Evolutionary conservation across 2,329 filamentous ascomycete genomes (phyloP).

Genomic region (Fusarium guadeloupense): DNA sequence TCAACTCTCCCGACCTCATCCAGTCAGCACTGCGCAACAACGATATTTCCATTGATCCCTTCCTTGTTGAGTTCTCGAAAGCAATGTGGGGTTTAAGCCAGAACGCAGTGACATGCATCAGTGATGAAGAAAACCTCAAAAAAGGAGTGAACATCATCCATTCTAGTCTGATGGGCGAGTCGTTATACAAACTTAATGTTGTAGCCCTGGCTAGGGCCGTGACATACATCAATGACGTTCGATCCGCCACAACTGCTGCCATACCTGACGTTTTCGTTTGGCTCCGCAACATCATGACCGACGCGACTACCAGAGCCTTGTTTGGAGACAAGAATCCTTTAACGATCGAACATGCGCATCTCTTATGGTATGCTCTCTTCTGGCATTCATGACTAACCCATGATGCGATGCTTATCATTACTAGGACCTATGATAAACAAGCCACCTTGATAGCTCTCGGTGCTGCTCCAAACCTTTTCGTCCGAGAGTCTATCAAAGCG

Average conservation of each 20-base stretch:
- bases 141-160: slow-evolving; percentile 13
- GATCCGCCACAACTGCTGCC: not conserved
- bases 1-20: slow-evolving; percentile 52
- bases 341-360: slow-evolving; percentile 41
- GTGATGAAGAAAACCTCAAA: not conserved
- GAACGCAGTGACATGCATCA: not conserved
- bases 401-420: not conserved
- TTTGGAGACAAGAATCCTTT: slow-evolving; percentile 56
- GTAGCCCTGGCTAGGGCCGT: not conserved
- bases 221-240: slow-evolving; percentile 4
- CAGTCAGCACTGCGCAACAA: slow-evolving; percentile 51
- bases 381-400: too few relatives aligned
- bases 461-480: not conserved
- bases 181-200: slow-evolving; percentile 14
- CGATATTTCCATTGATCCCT: slow-evolving; percentile 53
- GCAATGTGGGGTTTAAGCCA: slow-evolving; percentile 18
- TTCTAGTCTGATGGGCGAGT: slow-evolving; percentile 12
- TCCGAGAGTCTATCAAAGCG: slow-evolving; percentile 7
- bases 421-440: slow-evolving; percentile 13
- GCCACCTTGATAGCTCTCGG: slow-evolving; percentile 7
- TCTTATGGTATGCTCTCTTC: slow-evolving; percentile 47
- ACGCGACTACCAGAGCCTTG: slow-evolving; percentile 51
- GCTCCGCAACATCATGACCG: slow-evolving; percentile 50
- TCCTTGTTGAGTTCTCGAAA: slow-evolving; percentile 47
- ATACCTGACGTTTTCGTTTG: slow-evolving; percentile 50